Evolutionary conservation across 2,329 filamentous ascomycete species (phyloP), one percentile per base, ranked within the genome.

Genomic region (Xylaria digitata): DNA sequence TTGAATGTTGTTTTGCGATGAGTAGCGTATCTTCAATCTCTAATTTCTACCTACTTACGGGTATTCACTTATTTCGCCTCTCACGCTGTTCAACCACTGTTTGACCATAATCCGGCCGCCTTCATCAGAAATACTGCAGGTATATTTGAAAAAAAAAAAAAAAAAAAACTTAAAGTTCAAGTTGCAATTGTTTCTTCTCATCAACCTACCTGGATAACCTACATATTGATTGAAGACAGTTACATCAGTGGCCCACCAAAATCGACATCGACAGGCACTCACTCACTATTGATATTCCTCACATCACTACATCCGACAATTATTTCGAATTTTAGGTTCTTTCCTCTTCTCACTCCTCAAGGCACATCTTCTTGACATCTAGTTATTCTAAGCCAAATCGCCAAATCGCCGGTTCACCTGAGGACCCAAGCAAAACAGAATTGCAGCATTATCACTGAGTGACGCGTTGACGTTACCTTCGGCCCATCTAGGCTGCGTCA

Each of bases 1-100:
- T 54, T 48, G 48, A 54, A 46, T 43, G 45, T 55, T 56, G 48
- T 62, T 58, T 54, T 43, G 58, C 59, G 63, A 66, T 32, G 11
- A n/a, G 45, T 42, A 19, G 19, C 34, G 7, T 43, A 56, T 57
- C 59, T 58, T 63, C 53, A 66, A 66, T 45, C 30, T 53, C 46
- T 43, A 61, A 50, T 40, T 30, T 52, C 30, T 52, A 23, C 49
- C 17, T 23, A 40, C n/a, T n/a, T n/a, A 37, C 9, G 15, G 9
- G 4, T 30, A 21, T 37, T 49, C 43, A 48, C 15, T 40, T 49
- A 19, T 21, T 26, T 11, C 8, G 32, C 30, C 32, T 53, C 6
- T 23, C 19, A 26, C 2, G 5, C 11, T n/a, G 23, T 21, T 21
- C 49, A 1, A 19, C 8, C 9, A 8, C n/a, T 34, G 8, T 30